Evolutionary conservation across 2,329 filamentous ascomycete species (phyloP).

Genomic region (Fusarium sp.): DNA sequence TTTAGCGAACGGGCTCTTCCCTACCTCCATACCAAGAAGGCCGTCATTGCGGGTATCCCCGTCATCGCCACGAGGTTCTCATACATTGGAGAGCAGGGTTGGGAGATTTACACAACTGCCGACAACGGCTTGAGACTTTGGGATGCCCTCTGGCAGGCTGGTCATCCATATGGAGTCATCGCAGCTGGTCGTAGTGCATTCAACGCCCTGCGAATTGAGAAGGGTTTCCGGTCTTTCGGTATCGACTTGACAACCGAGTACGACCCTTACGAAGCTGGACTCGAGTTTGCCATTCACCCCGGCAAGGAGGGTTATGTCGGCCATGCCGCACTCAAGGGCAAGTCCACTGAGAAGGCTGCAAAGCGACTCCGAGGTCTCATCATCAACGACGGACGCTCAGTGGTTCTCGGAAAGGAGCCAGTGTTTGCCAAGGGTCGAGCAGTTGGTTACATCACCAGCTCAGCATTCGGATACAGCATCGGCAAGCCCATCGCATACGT

Average conservation of each 20-base stretch:
- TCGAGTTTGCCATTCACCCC: constrained; percentile 61
- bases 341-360: constrained; percentile 50
- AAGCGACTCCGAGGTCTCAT: constrained; percentile 62
- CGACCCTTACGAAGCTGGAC: constrained; percentile 69
- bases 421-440: constrained; percentile 62
- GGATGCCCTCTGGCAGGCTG: constrained; percentile 68
- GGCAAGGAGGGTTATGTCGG: constrained; percentile 65
- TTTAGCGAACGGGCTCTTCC: constrained; percentile 59
- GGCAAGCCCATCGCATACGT: constrained; percentile 70
- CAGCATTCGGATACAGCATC: constrained; percentile 70
- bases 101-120: constrained; percentile 71
- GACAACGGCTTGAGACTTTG: constrained; percentile 69
- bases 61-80: constrained; percentile 68
- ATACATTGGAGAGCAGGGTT: constrained; percentile 71
- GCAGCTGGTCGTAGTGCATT: constrained; percentile 70
- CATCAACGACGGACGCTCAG: constrained; percentile 66
- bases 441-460: constrained; percentile 69
- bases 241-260: constrained; percentile 71
- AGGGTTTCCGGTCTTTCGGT: constrained; percentile 68
- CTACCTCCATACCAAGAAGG: constrained; percentile 62
- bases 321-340: constrained; percentile 58
- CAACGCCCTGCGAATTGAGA: constrained; percentile 69
- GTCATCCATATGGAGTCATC: constrained; percentile 65
- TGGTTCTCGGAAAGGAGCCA: constrained; percentile 72
- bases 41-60: constrained; percentile 65